A percentile compares a stretch with the other conserved stretches of the same genome.
phyloP scores from a whole-genome alignment of 2,329 filamentous ascomycete species.

The Colletotrichum musae region DNA sequence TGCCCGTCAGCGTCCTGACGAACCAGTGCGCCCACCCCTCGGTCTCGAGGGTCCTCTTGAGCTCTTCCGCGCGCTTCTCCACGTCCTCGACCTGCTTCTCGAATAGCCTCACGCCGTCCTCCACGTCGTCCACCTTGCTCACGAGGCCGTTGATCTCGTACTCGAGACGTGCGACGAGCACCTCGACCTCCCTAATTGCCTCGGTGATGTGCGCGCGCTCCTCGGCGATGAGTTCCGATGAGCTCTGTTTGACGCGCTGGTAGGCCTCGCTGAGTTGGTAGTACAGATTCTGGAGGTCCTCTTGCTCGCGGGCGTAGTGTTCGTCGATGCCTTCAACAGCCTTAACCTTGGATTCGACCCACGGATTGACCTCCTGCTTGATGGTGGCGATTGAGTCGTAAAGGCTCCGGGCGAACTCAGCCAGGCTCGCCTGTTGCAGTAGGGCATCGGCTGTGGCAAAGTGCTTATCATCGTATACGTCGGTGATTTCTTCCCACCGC shows the following conservation, averaged over 20 bases:
- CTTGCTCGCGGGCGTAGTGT: slow-evolving; percentile 73
- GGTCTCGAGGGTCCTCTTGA: slow-evolving; percentile 74
- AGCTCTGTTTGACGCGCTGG: slow-evolving; percentile 75
- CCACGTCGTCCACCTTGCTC: slow-evolving; percentile 87
- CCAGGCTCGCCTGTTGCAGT: slow-evolving; percentile 47
- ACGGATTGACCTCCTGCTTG: slow-evolving; percentile 68
- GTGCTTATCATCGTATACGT: slow-evolving; percentile 52
- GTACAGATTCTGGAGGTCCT: slow-evolving; percentile 77
- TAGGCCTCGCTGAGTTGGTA: slow-evolving; percentile 79
- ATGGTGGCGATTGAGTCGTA: slow-evolving; percentile 68
- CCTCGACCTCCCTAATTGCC: slow-evolving; percentile 83
- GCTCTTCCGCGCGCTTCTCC: slow-evolving; percentile 73
- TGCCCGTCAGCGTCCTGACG: slow-evolving; percentile 72
- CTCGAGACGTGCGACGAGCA: slow-evolving; percentile 86
- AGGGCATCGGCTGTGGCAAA: slow-evolving; percentile 42
- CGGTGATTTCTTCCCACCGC: slow-evolving; percentile 72
- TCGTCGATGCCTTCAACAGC: slow-evolving; percentile 73
- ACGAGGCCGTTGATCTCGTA: slow-evolving; percentile 90
- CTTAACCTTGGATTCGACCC: slow-evolving; percentile 72
- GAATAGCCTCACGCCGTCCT: slow-evolving; percentile 85
- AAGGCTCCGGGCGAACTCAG: slow-evolving; percentile 70
- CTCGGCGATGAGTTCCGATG: slow-evolving; percentile 77
- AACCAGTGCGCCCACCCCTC: slow-evolving; percentile 77
- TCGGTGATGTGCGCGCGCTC: slow-evolving; percentile 80
- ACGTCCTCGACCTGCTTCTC: slow-evolving; percentile 82